Conservation (phyloP, 805 yeast species). For the Yarrowia sp. region DNA sequence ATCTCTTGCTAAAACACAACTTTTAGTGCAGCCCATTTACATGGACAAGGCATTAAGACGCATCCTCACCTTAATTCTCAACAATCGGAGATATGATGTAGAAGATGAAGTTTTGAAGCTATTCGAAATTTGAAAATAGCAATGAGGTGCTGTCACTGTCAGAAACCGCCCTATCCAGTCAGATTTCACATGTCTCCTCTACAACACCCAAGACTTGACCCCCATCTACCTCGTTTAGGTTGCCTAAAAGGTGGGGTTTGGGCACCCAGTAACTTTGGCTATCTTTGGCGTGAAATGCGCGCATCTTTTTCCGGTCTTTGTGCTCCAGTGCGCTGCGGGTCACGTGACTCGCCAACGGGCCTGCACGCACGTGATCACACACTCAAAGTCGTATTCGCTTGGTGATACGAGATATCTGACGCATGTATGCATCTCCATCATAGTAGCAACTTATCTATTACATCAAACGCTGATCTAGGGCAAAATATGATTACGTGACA, state of each 20-base stretch:
- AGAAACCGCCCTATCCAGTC: background rate
- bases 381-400: too few relatives aligned
- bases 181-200: background rate
- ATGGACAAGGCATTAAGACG: conserved; percentile 19
- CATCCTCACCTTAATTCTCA: background rate
- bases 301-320: conserved; percentile 26
- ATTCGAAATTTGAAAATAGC: background rate
- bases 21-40: conserved; percentile 14
- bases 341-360: background rate
- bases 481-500: too few relatives aligned
- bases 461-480: too few relatives aligned
- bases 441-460: too few relatives aligned
- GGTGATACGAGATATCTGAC: too few relatives aligned
- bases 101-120: background rate
- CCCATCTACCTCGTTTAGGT: background rate
- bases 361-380: background rate
- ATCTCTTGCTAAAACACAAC: background rate
- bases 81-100: background rate
- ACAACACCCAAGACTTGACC: background rate
- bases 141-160: too few relatives aligned
- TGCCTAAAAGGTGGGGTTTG: conserved; percentile 15
- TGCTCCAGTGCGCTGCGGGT: background rate
- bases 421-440: too few relatives aligned
- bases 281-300: conserved; percentile 4
- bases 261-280: conserved; percentile 5